phyloP scores from a whole-genome alignment of 805 yeast genomes.

The Ogataea pignaliae region DNA sequence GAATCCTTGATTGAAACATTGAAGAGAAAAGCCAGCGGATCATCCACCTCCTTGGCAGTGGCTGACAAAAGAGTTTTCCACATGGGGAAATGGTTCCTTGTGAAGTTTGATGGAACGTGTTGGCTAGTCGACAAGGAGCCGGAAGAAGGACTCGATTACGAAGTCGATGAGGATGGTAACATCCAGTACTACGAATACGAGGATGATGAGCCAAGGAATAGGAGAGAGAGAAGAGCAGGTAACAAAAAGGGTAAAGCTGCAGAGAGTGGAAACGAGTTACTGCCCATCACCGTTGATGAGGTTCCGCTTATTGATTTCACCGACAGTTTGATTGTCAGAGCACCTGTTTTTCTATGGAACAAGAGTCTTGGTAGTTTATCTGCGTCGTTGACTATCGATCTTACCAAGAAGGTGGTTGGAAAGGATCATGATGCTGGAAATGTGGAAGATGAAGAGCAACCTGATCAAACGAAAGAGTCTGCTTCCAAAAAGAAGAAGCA shows the following conservation, averaged over 20 bases:
- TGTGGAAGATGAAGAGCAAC: background rate
- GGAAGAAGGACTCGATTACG: constrained; percentile 20
- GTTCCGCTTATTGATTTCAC: constrained; percentile 44
- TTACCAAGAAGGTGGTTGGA: background rate
- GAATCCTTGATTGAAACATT: constrained; percentile 43
- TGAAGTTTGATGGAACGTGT: constrained; percentile 55
- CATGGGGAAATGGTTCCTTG: constrained; percentile 48
- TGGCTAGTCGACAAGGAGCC: constrained; percentile 43
- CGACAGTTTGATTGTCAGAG: constrained; percentile 42
- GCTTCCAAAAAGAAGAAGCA: constrained; percentile 28
- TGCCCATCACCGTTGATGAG: constrained; percentile 43
- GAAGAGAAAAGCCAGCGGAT: constrained; percentile 51
- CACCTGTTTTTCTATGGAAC: constrained; percentile 44
- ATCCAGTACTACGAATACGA: background rate
- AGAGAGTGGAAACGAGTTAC: constrained; percentile 28
- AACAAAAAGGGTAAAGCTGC: constrained; percentile 11
- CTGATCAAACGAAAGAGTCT: background rate
- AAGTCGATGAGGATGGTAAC: constrained; percentile 16
- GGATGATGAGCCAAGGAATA: constrained; percentile 7
- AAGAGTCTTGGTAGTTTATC: constrained; percentile 33
- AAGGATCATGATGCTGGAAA: background rate
- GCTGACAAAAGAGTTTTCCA: constrained; percentile 39
- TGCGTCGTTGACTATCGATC: background rate
- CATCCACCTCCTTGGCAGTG: constrained; percentile 31
- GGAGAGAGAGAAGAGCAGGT: constrained; percentile 14